These are phyloP conservation scores for Daldinia sp. DNA, from an alignment of 2,329 filamentous ascomycete genomes.

Conservation along the genomic window DNA sequence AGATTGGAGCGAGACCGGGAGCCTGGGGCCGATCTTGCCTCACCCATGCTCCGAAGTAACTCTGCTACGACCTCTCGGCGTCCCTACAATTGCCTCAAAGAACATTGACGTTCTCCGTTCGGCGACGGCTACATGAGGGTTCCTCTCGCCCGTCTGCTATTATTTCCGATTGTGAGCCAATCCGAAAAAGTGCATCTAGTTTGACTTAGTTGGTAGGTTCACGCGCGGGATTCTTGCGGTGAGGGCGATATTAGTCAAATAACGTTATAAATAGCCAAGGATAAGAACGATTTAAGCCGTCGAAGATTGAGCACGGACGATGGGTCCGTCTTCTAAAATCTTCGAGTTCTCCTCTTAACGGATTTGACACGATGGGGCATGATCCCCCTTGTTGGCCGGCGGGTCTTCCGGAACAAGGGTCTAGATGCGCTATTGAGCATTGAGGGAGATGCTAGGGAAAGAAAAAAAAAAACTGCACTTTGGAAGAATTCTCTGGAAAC, in stretches of 20 bases:
- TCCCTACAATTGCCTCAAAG: conserved; percentile 23
- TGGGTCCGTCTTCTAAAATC: conserved; percentile 34
- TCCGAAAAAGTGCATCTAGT: conserved; percentile 19
- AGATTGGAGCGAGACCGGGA: conserved; percentile 41
- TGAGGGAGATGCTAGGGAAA: conserved; percentile 18
- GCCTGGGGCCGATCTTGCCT: conserved; percentile 39
- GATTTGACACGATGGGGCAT: conserved; percentile 33
- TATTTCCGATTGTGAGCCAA: conserved; percentile 22
- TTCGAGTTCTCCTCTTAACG: conserved; percentile 35
- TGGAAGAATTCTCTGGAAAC: conserved; percentile 30
- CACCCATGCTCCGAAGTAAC: conserved; percentile 28
- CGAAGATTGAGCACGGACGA: conserved; percentile 39
- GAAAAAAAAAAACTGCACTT: conserved; percentile 25
- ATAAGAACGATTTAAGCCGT: conserved; percentile 31
- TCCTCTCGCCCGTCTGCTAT: conserved; percentile 17
- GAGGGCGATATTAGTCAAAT: conserved; percentile 36
- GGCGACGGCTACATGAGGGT: conserved; percentile 20
- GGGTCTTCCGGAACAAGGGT: conserved; percentile 39
- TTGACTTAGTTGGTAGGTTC: conserved; percentile 29
- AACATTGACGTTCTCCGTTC: conserved; percentile 23
- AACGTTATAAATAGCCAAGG: conserved; percentile 34
- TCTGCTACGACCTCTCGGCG: conserved; percentile 33
- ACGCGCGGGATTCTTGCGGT: conserved; percentile 38
- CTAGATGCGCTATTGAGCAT: conserved; percentile 22
- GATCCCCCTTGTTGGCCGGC: conserved; percentile 35